phyloP scores from a whole-genome alignment of 192 early-diverging fungal species.

The Coemansia sp. region DNA sequence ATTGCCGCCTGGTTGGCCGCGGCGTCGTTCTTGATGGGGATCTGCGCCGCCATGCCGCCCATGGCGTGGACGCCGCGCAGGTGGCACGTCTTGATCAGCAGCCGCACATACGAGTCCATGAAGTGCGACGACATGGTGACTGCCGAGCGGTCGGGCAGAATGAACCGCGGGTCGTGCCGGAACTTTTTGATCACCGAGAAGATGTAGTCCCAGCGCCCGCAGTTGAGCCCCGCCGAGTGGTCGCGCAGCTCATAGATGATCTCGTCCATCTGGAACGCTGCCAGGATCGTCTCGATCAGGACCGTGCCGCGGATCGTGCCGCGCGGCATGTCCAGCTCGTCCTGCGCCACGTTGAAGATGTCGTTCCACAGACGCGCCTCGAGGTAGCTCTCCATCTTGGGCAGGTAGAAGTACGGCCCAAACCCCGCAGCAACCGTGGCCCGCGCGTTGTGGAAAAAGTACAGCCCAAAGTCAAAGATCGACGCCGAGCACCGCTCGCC shows the following conservation, averaged over 20 bases:
- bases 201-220: constrained; percentile 99
- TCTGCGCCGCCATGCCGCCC: constrained; percentile 99
- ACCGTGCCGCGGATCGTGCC: constrained; percentile 97
- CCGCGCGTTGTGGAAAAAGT: constrained; percentile 98
- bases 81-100: constrained; percentile 98
- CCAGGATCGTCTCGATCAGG: constrained; percentile 96
- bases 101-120: constrained; percentile 96
- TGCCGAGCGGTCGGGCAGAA: constrained; percentile 87
- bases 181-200: constrained; percentile 98
- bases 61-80: constrained; percentile 98
- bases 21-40: constrained; percentile 94
- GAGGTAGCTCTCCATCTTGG: constrained; percentile 98
- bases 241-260: constrained; percentile 99
- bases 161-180: constrained; percentile 79
- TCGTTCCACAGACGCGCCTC: constrained; percentile 99
- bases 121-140: constrained; percentile 95
- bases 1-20: constrained; percentile 88
- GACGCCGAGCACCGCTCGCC: constrained; percentile 91
- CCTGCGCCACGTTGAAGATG: constrained; percentile 93
- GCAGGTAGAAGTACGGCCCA: constrained; percentile 98
- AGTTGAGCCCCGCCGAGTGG: constrained; percentile 98
- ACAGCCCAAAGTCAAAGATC: constrained; percentile 97
- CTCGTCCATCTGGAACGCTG: constrained; percentile 99
- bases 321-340: constrained; percentile 82
- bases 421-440: constrained; percentile 77